Evolutionary conservation across 768 basidiomycete genomes (phyloP).

Genomic region (Russula emetica): DNA sequence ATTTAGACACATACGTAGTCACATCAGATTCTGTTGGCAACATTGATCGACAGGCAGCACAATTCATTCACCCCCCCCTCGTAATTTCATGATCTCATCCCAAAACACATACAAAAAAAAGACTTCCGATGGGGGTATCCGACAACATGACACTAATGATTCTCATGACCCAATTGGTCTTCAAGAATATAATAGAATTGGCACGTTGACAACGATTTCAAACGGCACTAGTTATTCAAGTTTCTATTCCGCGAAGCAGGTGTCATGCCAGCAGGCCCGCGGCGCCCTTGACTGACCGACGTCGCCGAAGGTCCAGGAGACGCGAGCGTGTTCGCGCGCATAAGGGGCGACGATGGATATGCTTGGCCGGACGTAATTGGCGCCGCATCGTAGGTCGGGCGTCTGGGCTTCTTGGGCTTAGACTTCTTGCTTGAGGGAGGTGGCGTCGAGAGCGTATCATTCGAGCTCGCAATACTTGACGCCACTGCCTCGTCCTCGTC

Average conservation of each 20-base stretch:
- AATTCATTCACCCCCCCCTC: neutral
- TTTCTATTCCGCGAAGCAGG: conserved; percentile 19
- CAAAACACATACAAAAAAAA: neutral
- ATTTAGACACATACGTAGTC: conserved; percentile 1
- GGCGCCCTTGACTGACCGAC: neutral
- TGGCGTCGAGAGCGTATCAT: conserved; percentile 26
- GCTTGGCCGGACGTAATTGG: conserved; percentile 7
- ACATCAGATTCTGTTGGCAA: conserved; percentile 12
- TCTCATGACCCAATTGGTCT: neutral
- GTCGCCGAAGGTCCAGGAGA: conserved; percentile 13
- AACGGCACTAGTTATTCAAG: conserved; percentile 5
- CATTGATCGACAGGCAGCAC: neutral
- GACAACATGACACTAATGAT: neutral
- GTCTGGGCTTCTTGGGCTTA: conserved; percentile 10
- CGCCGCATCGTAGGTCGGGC: conserved; percentile 24
- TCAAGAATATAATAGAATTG: neutral
- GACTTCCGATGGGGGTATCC: conserved; percentile 3
- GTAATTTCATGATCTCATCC: neutral
- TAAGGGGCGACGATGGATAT: conserved; percentile 23
- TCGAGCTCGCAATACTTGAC: conserved; percentile 26
- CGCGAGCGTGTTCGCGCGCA: conserved; percentile 5
- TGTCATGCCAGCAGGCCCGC: conserved; percentile 25
- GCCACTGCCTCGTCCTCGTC: conserved; percentile 21
- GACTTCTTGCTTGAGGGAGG: conserved; percentile 21
- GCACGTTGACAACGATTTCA: neutral